These are phyloP conservation scores for Auxenochlorella protothecoides DNA, from an alignment of 139 green algal genomes.

Conservation along the genomic window DNA sequence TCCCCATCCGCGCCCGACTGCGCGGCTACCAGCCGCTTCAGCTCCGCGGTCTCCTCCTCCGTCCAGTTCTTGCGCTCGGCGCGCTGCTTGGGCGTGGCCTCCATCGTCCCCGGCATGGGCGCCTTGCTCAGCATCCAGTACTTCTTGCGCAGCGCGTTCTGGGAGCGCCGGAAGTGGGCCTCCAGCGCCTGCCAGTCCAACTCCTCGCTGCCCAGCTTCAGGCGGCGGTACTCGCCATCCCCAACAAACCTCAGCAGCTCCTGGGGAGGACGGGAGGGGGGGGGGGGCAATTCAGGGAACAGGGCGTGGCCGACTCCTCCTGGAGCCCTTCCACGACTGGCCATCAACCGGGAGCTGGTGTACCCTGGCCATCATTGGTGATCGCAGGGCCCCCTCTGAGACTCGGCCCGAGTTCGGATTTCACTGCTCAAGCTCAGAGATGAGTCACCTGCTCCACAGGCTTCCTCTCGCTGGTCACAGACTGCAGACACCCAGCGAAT, in stretches of 20 bases:
- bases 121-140: slow-evolving; percentile 22
- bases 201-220: slow-evolving; percentile 12
- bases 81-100: background rate
- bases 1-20: background rate
- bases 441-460: too few relatives aligned
- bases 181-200: slow-evolving; percentile 23
- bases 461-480: too few relatives aligned
- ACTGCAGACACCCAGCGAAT: too few relatives aligned
- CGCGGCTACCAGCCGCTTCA: slow-evolving; percentile 2
- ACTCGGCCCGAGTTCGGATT: too few relatives aligned
- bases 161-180: slow-evolving; percentile 16
- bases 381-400: too few relatives aligned
- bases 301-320: too few relatives aligned
- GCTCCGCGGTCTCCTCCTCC: slow-evolving; percentile 13
- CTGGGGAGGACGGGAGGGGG: background rate
- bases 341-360: too few relatives aligned
- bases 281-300: too few relatives aligned
- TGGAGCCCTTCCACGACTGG: too few relatives aligned
- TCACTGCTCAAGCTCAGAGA: too few relatives aligned
- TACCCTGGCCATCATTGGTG: too few relatives aligned
- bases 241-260: slow-evolving; percentile 21
- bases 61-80: slow-evolving; percentile 26
- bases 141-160: slow-evolving; percentile 32
- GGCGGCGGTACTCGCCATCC: slow-evolving; percentile 9
- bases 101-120: background rate